Evolutionary conservation across 306 rosid genomes (phyloP).

Genomic region (Amphicarpaea edgeworthii): DNA sequence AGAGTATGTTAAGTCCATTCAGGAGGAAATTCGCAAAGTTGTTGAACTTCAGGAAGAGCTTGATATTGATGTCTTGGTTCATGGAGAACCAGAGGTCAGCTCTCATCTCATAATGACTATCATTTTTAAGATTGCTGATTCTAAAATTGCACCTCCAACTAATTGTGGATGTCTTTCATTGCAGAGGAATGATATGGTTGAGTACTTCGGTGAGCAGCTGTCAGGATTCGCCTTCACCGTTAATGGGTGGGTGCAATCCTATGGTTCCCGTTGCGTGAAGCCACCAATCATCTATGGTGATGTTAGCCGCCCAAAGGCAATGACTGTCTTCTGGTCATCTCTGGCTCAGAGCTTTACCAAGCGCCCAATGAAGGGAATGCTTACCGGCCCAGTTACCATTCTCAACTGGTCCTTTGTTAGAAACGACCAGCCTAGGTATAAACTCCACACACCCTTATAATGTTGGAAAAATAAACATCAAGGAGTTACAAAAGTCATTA

Average conservation of each 20-base stretch:
- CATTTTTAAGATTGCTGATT: constrained; percentile 13
- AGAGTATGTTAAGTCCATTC: constrained; percentile 74
- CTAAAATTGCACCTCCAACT: constrained; percentile 36
- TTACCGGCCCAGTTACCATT: constrained; percentile 96
- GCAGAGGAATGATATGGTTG: constrained; percentile 98
- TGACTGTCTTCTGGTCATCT: constrained; percentile 96
- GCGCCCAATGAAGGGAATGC: constrained; percentile 99
- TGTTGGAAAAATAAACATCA: not conserved
- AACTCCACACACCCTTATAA: constrained; percentile 13
- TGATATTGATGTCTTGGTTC: constrained; percentile 93
- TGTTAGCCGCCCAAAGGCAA: constrained; percentile 94
- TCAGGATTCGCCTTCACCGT: constrained; percentile 89
- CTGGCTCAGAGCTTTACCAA: constrained; percentile 81
- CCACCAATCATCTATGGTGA: constrained; percentile 97
- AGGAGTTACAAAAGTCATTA: not conserved
- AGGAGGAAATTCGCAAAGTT: constrained; percentile 76
- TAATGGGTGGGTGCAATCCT: constrained; percentile 97
- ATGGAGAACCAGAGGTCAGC: constrained; percentile 95
- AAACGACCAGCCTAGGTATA: constrained; percentile 85
- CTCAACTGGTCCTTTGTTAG: constrained; percentile 97
- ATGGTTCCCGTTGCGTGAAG: constrained; percentile 96
- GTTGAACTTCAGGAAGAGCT: constrained; percentile 91
- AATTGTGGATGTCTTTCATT: constrained; percentile 42
- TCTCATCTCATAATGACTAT: constrained; percentile 11
- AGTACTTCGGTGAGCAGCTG: constrained; percentile 93